Conservation (phyloP, 768 basidiomycete species). For the Daedaleopsis sinensis region DNA sequence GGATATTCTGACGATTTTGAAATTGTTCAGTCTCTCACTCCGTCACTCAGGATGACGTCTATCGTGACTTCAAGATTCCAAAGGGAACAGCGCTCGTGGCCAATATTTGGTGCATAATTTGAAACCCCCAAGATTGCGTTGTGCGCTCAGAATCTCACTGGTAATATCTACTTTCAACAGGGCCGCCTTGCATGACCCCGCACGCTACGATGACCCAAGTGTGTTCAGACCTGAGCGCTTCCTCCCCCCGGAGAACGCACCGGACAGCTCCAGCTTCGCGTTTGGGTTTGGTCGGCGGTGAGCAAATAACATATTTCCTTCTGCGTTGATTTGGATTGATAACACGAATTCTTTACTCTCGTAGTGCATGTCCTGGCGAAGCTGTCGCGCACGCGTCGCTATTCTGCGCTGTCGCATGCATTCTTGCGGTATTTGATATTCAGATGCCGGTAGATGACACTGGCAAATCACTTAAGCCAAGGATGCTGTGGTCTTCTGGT, state of each 20-base stretch:
- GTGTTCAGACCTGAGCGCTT: neutral
- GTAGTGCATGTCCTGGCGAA: conserved; percentile 15
- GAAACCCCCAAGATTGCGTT: no score
- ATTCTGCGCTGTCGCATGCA: conserved; percentile 11
- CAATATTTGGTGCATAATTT: conserved; percentile 18
- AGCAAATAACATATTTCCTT: no score
- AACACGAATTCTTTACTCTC: no score
- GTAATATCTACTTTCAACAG: neutral
- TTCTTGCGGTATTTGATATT: conserved; percentile 20
- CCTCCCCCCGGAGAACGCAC: conserved; percentile 4
- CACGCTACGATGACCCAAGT: no score
- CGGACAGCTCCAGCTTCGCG: neutral
- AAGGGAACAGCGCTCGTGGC: conserved; percentile 17
- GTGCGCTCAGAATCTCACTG: no score
- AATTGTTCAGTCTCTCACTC: conserved; percentile 2
- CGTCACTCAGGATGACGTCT: conserved; percentile 9
- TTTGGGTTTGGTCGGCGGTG: conserved; percentile 20
- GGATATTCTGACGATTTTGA: no score
- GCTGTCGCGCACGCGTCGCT: conserved; percentile 9
- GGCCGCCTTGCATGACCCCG: neutral
- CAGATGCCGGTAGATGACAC: conserved; percentile 3
- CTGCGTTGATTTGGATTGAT: neutral
- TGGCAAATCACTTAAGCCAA: neutral
- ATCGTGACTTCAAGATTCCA: conserved; percentile 16
- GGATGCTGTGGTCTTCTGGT: conserved; percentile 1